Conservation (phyloP, 1,284 basidiomycete species). For the Chalciporus sp. region DNA sequence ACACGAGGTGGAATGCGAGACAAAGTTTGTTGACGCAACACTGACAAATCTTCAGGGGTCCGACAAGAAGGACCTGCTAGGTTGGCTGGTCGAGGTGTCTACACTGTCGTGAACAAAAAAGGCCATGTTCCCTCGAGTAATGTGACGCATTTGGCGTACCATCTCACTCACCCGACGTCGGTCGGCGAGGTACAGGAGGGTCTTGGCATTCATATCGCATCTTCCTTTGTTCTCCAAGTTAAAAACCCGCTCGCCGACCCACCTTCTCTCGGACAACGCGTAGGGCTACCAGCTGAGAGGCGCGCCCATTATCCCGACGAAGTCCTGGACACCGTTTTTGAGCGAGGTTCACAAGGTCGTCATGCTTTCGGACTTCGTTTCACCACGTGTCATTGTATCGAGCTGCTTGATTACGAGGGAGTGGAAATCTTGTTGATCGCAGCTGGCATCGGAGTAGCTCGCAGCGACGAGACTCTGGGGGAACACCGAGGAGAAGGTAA, state of each 20-base stretch:
- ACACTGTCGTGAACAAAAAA: slow-evolving; percentile 61
- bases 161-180: slow-evolving; percentile 55
- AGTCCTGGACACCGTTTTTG: slow-evolving; percentile 52
- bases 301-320: slow-evolving; percentile 47
- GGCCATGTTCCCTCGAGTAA: slow-evolving; percentile 45
- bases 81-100: slow-evolving; percentile 61
- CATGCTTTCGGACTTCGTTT: slow-evolving; percentile 53
- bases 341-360: slow-evolving; percentile 44
- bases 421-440: slow-evolving; percentile 63
- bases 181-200: slow-evolving; percentile 54
- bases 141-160: slow-evolving; percentile 59
- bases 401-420: slow-evolving; percentile 58
- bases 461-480: slow-evolving; percentile 51
- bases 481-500: slow-evolving; percentile 53
- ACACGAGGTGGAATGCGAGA: slow-evolving; percentile 46
- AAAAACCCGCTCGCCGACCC: slow-evolving; percentile 57
- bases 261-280: slow-evolving; percentile 31
- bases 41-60: slow-evolving; percentile 38
- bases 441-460: slow-evolving; percentile 50
- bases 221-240: slow-evolving; percentile 56
- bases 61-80: slow-evolving; percentile 58
- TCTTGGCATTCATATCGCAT: slow-evolving; percentile 51
- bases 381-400: slow-evolving; percentile 52
- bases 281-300: slow-evolving; percentile 39
- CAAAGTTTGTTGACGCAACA: background rate